Base-by-base conservation (phyloP, 2,329 filamentous ascomycete genomes). In the Colletotrichum filicis region DNA sequence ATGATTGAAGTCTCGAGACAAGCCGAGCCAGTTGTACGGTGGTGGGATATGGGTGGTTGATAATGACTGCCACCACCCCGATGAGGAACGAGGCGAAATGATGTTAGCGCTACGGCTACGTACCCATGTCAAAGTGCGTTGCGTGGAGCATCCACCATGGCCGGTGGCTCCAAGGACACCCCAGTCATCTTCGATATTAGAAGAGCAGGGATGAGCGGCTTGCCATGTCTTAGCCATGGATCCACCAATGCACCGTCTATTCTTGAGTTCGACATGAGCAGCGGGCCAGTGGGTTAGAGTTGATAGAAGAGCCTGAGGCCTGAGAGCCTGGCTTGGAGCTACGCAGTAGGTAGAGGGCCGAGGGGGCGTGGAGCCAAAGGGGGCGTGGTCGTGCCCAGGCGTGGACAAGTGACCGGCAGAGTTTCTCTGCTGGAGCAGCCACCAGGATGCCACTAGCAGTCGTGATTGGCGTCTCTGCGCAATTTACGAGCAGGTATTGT, bases 401-500 rank as follows among this genome's bases (percentile, higher is more conserved):
- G 69, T 64, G 75, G 77, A 76, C 77, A 74, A 77, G 76, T 75
- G 76, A 78, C 78, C 76, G 66, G 65, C 70, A 77, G 73, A 75
- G 72, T 66, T 69, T 77, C 74, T 70, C 68, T 56, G 26, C 72
- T 74, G 78, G 71, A 74, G 75, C 76, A 71, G 74, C 74, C 73
- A 74, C 76, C 76, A 76, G 76, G 75, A 72, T 69, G 74, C 56
- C 62, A 73, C 60, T 55, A 70, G 76, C 76, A 79, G 78, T 77
- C n/a, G 26, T 72, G 71, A 78, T 81, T 81, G 81, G 84, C 85
- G 83, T 85, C 82, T 84, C 83, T 82, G 83, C 80, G 84, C 82
- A 86, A 87, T 85, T 86, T 86, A 85, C 85, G 84, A 82, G 84
- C 82, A 83, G 84, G 80, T 62, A 62, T 64, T 66, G 82, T 86